These are phyloP conservation scores for Geum urbanum DNA, from an alignment of 306 rosid species.

Conservation along the genomic window DNA sequence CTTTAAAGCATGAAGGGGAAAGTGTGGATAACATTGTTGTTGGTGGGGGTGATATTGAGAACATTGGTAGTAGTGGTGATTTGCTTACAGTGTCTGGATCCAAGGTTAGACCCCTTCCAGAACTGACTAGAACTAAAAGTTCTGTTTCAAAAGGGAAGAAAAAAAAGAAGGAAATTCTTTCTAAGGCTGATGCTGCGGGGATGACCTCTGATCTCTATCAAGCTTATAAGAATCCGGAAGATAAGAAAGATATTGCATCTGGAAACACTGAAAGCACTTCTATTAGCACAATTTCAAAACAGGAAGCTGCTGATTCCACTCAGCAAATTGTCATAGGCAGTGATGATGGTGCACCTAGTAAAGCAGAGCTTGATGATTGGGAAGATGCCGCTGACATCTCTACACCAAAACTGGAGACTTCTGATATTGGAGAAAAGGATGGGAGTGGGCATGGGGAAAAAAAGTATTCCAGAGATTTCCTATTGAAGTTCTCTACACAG, in stretches of 20 bases:
- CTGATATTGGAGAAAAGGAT: conserved; percentile 41
- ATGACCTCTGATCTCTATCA: conserved; percentile 84
- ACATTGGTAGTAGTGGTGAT: conserved; percentile 22
- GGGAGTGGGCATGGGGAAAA: conserved; percentile 42
- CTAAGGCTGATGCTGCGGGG: conserved; percentile 94
- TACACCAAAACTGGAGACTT: conserved; percentile 56
- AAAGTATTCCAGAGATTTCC: conserved; percentile 87
- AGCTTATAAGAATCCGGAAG: conserved; percentile 93
- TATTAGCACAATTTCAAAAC: conserved; percentile 32
- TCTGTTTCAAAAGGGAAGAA: conserved; percentile 39
- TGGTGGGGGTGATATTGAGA: conserved; percentile 42
- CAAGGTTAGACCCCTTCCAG: conserved; percentile 51
- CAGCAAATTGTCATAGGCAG: conserved; percentile 29
- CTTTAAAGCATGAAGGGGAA: conserved; percentile 37
- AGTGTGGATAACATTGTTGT: conserved; percentile 36
- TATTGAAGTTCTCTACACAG: conserved; percentile 62
- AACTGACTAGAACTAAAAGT: conserved; percentile 51
- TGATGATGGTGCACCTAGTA: conserved; percentile 38
- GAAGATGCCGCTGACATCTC: conserved; percentile 93
- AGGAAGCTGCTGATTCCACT: conserved; percentile 36
- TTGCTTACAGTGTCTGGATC: conserved; percentile 35
- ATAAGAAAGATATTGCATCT: conserved; percentile 56
- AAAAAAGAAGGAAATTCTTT: conserved; percentile 59
- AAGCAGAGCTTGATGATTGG: conserved; percentile 89
- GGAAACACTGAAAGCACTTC: conserved; percentile 44